These are phyloP conservation scores for Myriosclerotinia duriaeana DNA, from an alignment of 2,329 filamentous ascomycete species.

Conservation along the genomic window DNA sequence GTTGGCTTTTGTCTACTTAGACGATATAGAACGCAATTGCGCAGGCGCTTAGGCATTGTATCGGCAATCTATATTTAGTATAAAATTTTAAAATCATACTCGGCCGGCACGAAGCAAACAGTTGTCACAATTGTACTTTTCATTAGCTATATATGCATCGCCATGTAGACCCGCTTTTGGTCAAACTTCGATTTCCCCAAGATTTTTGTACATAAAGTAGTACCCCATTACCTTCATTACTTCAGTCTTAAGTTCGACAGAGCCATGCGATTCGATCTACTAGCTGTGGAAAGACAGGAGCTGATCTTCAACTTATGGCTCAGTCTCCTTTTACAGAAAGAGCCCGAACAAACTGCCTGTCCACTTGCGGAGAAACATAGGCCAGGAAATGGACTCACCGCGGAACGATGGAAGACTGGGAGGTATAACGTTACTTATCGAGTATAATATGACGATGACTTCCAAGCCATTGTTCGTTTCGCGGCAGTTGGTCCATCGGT, in stretches of 20 bases:
- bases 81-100: too few relatives aligned
- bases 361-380: background rate
- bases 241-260: background rate
- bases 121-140: too few relatives aligned
- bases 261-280: background rate
- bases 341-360: background rate
- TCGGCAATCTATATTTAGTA: too few relatives aligned
- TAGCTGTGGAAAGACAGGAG: background rate
- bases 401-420: background rate
- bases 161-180: too few relatives aligned
- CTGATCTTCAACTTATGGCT: background rate
- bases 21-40: too few relatives aligned
- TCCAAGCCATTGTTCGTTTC: constrained; percentile 19
- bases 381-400: background rate
- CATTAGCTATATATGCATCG: too few relatives aligned
- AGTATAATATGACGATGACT: background rate
- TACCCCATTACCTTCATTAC: background rate
- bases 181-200: too few relatives aligned
- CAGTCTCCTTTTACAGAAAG: background rate
- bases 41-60: too few relatives aligned
- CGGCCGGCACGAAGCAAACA: too few relatives aligned
- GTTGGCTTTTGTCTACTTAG: too few relatives aligned
- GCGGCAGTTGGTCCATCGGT: constrained; percentile 39
- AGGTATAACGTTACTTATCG: background rate
- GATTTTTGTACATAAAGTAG: too few relatives aligned